Percentiles rank a stretch among this genome's conserved stretches.
These are phyloP conservation scores for Solanum tarapatanum DNA, from an alignment of 257 asterid genomes.

Conservation along the genomic window DNA sequence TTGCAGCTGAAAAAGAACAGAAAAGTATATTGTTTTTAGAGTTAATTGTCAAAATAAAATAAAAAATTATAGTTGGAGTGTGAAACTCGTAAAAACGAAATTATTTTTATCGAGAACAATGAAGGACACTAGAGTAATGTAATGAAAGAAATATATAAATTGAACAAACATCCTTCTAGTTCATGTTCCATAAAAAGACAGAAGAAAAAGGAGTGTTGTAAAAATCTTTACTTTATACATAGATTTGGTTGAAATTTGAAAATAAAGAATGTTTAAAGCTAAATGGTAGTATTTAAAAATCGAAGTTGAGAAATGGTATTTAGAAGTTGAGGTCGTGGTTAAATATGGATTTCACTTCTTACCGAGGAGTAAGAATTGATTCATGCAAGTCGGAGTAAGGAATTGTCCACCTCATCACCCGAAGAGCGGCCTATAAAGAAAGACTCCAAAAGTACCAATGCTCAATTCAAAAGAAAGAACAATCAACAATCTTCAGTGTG, in stretches of 20 bases:
- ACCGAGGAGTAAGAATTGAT: not conserved
- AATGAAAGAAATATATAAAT: no score
- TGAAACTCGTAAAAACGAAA: not conserved
- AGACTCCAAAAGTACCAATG: not conserved
- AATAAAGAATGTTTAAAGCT: no score
- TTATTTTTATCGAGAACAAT: no score
- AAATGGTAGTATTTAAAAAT: not conserved
- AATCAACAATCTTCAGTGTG: not conserved
- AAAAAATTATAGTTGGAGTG: no score
- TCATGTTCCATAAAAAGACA: no score
- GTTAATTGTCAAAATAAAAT: no score
- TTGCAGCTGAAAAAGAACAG: not conserved
- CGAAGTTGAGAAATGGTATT: not conserved
- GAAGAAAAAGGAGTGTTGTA: no score
- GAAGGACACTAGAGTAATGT: not conserved
- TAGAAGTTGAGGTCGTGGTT: not conserved
- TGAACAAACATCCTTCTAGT: no score
- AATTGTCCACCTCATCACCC: not conserved
- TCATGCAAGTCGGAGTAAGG: not conserved
- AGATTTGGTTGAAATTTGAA: no score
- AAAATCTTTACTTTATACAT: no score
- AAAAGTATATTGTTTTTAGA: not conserved
- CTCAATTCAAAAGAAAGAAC: no score
- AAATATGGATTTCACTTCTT: not conserved
- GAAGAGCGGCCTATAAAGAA: not conserved